Evolutionary conservation across 2,329 filamentous ascomycete genomes (phyloP).

Genomic region (Phoma herbarum): DNA sequence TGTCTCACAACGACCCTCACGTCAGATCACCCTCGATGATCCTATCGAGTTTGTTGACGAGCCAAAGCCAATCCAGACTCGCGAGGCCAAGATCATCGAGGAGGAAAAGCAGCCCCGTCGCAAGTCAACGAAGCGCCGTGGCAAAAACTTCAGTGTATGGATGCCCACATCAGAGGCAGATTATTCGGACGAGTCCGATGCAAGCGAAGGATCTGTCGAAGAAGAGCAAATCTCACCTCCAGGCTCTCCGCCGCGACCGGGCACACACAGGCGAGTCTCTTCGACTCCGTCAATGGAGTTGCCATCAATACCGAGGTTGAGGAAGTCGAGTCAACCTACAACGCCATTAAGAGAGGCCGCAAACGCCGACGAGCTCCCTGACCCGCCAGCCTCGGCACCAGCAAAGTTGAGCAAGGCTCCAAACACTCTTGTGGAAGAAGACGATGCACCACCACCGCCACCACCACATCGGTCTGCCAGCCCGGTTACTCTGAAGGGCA

Average conservation of each 20-base stretch:
- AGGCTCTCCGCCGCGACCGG: constrained; percentile 45
- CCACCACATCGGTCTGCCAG: constrained; percentile 64
- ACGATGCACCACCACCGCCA: constrained; percentile 51
- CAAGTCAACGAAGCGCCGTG: constrained; percentile 45
- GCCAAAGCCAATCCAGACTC: constrained; percentile 17
- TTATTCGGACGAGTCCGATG: constrained; percentile 46
- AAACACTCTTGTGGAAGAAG: constrained; percentile 29
- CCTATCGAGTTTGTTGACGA: constrained; percentile 32
- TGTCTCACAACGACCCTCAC: constrained; percentile 41
- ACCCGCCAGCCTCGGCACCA: constrained; percentile 41
- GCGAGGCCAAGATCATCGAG: constrained; percentile 14
- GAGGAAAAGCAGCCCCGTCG: constrained; percentile 38
- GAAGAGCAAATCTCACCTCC: constrained; percentile 32
- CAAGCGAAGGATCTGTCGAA: constrained; percentile 36
- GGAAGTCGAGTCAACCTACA: constrained; percentile 53
- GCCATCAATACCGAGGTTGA: constrained; percentile 56
- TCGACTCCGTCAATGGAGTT: constrained; percentile 58
- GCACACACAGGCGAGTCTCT: constrained; percentile 56
- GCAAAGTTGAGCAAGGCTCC: constrained; percentile 41
- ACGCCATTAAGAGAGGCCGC: constrained; percentile 39
- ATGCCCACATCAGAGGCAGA: constrained; percentile 54
- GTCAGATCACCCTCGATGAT: constrained; percentile 49
- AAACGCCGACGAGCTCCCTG: constrained; percentile 21
- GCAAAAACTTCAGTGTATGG: constrained; percentile 60
- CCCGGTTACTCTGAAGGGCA: constrained; percentile 56